Conservation (phyloP, 106 monocot genomes). For the Dendrobium huoshanense region DNA sequence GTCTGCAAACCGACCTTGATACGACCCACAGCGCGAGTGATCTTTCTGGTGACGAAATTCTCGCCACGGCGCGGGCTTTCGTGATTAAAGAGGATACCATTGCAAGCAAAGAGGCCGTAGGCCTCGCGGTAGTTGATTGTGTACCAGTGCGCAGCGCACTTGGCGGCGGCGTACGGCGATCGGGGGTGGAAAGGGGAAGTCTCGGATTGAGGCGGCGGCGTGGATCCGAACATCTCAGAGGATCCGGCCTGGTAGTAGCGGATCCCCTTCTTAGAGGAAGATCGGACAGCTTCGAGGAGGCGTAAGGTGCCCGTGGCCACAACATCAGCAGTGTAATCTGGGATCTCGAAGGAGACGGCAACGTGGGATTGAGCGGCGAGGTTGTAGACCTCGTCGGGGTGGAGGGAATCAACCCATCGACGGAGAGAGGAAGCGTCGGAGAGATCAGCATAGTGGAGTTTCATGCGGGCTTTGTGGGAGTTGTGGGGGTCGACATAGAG, state of each 20-base stretch:
- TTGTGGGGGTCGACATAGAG: conserved; percentile 96
- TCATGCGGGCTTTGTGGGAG: conserved; percentile 72
- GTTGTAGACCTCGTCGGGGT: conserved; percentile 96
- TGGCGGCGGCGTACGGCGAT: conserved; percentile 93
- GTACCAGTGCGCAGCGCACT: conserved; percentile 95
- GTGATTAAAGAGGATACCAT: conserved; percentile 96
- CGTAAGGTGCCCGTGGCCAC: conserved; percentile 89
- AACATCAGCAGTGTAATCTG: conserved; percentile 95
- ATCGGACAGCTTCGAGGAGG: conserved; percentile 92
- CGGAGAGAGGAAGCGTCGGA: conserved; percentile 95
- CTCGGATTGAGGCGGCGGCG: conserved; percentile 89
- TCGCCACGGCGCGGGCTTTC: conserved; percentile 88
- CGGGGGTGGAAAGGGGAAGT: conserved; percentile 81
- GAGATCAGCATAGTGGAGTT: conserved; percentile 97
- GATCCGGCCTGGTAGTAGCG: conserved; percentile 95
- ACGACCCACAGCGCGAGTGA: conserved; percentile 92
- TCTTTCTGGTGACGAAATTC: conserved; percentile 97
- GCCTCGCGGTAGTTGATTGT: conserved; percentile 98
- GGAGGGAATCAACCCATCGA: conserved; percentile 77
- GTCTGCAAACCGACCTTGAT: conserved; percentile 85
- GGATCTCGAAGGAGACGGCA: conserved; percentile 97
- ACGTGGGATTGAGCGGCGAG: conserved; percentile 98
- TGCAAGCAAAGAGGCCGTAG: conserved; percentile 87
- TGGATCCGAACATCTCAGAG: conserved; percentile 98
- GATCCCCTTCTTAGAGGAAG: conserved; percentile 38